Evolutionary conservation across 306 rosid species (phyloP), one percentile per base, ranked within the genome.

Genomic region (Fragaria ananassa): DNA sequence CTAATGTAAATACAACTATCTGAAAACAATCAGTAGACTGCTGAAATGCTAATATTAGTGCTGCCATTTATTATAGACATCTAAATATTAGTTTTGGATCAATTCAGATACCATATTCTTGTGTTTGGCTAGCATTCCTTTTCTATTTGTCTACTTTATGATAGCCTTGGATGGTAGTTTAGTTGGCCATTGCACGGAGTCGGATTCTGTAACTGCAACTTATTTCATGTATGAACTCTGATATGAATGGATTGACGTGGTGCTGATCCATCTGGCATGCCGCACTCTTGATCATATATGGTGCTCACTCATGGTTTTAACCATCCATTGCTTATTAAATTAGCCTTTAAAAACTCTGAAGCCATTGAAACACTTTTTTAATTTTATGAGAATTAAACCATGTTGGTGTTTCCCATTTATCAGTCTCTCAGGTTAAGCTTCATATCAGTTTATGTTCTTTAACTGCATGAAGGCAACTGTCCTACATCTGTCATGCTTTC

Each of bases 391-490:
- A 9, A 25, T 25, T 25, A 25, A 57, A 25, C 2, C 64, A 21
- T 58, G 2, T 23, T 23, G 35, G 31, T 21, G 10, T 21, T 21
- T 34, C 14, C 6, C 34, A 25, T 58, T 23, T 25, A 58, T 58
- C 34, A 23, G 29, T 25, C 13, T 58, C 12, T 58, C 64, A 23
- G 64, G 64, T 58, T 58, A 25, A 58, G 64, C 64, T 58, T 9
- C 34, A 23, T 11, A 62, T 19, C 13, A 62, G 42, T 39, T 21
- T 17, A 4, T 54, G 57, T 41, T 39, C 34, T 45, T 56, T 49
- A 27, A 42, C 68, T 45, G 7, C 60, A 77, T 45, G 75, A 54
- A 8, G 4, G 61, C 70, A 67, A 76, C 42, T 67, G 67, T 41
- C 10, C 1, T 8, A 41, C 45, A 41, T 41, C 10, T 41, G 45